phyloP scores from a whole-genome alignment of 768 basidiomycete genomes.

The Mycena metata region DNA sequence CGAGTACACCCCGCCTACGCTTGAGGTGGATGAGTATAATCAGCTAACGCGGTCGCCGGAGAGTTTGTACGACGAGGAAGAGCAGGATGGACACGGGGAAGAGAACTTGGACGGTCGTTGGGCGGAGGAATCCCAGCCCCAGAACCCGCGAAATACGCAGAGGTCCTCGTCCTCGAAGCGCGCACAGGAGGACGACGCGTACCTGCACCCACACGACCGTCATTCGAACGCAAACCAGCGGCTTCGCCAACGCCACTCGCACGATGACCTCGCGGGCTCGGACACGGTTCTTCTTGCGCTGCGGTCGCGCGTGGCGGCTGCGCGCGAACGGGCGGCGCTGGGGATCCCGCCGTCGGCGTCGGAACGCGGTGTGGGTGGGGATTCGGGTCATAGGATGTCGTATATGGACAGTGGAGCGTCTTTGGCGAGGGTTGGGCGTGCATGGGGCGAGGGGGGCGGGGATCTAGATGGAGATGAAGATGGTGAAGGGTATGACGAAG shows the following conservation, averaged over 20 bases:
- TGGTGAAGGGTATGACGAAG: too few relatives aligned
- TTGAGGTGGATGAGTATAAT: constrained; percentile 16
- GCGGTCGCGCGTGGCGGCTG: constrained; percentile 51
- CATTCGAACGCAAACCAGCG: not conserved
- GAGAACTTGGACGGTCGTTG: too few relatives aligned
- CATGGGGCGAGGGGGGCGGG: constrained; percentile 55
- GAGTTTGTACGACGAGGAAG: constrained; percentile 34
- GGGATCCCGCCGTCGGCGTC: constrained; percentile 64
- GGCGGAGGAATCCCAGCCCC: too few relatives aligned
- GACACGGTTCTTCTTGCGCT: constrained; percentile 43
- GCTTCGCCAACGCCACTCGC: constrained; percentile 34
- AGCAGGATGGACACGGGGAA: constrained; percentile 15
- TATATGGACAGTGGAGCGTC: constrained; percentile 64
- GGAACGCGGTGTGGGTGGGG: constrained; percentile 34
- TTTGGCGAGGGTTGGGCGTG: constrained; percentile 54
- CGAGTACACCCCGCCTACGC: not conserved
- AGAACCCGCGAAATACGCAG: too few relatives aligned
- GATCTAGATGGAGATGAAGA: too few relatives aligned
- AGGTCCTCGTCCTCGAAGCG: not conserved
- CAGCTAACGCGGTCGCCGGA: constrained; percentile 28
- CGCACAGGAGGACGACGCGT: not conserved
- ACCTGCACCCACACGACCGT: constrained; percentile 15
- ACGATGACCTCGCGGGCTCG: constrained; percentile 38
- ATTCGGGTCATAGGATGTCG: constrained; percentile 43
- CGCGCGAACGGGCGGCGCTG: constrained; percentile 63